Conservation (phyloP, 2,329 filamentous ascomycete genomes). For the Paecilomyces formosus region DNA sequence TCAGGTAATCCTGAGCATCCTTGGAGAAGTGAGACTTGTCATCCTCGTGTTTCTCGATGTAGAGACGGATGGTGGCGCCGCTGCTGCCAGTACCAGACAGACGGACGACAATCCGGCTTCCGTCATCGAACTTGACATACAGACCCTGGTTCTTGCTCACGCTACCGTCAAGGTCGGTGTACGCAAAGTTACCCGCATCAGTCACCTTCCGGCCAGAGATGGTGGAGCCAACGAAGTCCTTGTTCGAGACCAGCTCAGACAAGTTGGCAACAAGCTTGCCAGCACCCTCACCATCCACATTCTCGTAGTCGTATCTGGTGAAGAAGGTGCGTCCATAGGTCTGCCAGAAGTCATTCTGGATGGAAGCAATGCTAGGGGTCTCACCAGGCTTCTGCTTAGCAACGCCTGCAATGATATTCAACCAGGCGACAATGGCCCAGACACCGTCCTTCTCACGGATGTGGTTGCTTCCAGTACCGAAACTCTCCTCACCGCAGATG, state of each 20-base stretch:
- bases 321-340: slow-evolving; percentile 97
- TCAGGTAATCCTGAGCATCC: slow-evolving; percentile 89
- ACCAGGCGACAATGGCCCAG: slow-evolving; percentile 95
- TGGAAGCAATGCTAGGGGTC: slow-evolving; percentile 87
- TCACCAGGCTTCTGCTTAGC: slow-evolving; percentile 72
- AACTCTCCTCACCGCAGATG: slow-evolving; percentile 97
- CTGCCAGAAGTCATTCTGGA: slow-evolving; percentile 95
- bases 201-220: slow-evolving; percentile 75
- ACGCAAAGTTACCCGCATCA: slow-evolving; percentile 92
- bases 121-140: slow-evolving; percentile 88
- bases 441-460: slow-evolving; percentile 98
- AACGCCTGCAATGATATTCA: slow-evolving; percentile 96
- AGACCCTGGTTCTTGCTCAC: slow-evolving; percentile 94
- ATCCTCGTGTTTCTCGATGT: slow-evolving; percentile 90
- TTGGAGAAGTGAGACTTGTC: slow-evolving; percentile 69
- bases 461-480: slow-evolving; percentile 96
- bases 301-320: slow-evolving; percentile 97
- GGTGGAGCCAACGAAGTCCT: slow-evolving; percentile 72
- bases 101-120: slow-evolving; percentile 89
- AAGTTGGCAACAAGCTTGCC: slow-evolving; percentile 82
- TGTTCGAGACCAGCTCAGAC: slow-evolving; percentile 65
- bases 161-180: slow-evolving; percentile 96
- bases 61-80: slow-evolving; percentile 91
- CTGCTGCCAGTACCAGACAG: slow-evolving; percentile 92
- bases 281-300: slow-evolving; percentile 84